Evolutionary conservation across 305 asterid species (phyloP).

Genomic region (Fraxinus floribunda): DNA sequence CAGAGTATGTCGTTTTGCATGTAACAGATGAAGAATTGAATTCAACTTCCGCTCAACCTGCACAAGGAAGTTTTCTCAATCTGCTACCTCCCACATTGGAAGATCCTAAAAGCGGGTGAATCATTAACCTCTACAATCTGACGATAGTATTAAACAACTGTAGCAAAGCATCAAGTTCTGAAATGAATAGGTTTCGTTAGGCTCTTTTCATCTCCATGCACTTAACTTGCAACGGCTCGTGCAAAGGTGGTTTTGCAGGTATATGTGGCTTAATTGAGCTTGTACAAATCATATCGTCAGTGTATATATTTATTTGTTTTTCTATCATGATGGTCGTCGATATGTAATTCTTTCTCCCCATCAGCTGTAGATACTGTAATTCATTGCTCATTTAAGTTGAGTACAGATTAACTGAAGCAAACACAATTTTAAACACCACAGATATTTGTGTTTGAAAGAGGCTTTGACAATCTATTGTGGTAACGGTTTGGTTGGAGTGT

Average conservation of each 20-base stretch:
- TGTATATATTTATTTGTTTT: slow-evolving; percentile 46
- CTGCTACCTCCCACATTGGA: slow-evolving; percentile 64
- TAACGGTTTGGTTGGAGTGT: not conserved
- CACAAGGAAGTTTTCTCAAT: slow-evolving; percentile 75
- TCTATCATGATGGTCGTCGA: slow-evolving; percentile 34
- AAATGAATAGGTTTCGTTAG: slow-evolving; percentile 34
- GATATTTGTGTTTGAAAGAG: not conserved
- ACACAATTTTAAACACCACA: not conserved
- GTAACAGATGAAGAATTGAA: slow-evolving; percentile 70
- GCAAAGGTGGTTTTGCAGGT: slow-evolving; percentile 36
- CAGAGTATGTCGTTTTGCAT: slow-evolving; percentile 10
- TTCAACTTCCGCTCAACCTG: slow-evolving; percentile 52
- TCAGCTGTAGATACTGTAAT: slow-evolving; percentile 42
- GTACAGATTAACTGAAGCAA: not conserved
- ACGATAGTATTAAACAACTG: slow-evolving; percentile 35
- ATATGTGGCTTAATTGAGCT: slow-evolving; percentile 29
- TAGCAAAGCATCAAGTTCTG: slow-evolving; percentile 28
- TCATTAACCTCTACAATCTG: slow-evolving; percentile 38
- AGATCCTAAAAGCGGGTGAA: slow-evolving; percentile 44
- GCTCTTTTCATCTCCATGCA: slow-evolving; percentile 34
- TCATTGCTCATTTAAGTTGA: slow-evolving; percentile 34
- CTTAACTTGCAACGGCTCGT: slow-evolving; percentile 44
- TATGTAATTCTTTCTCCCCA: slow-evolving; percentile 40
- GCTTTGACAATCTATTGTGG: not conserved
- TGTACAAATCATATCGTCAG: slow-evolving; percentile 57